A percentile compares a stretch with the other conserved stretches of the same genome.
Evolutionary conservation across 768 basidiomycete species (phyloP).

Genomic region (Dentipellis fragilis): DNA sequence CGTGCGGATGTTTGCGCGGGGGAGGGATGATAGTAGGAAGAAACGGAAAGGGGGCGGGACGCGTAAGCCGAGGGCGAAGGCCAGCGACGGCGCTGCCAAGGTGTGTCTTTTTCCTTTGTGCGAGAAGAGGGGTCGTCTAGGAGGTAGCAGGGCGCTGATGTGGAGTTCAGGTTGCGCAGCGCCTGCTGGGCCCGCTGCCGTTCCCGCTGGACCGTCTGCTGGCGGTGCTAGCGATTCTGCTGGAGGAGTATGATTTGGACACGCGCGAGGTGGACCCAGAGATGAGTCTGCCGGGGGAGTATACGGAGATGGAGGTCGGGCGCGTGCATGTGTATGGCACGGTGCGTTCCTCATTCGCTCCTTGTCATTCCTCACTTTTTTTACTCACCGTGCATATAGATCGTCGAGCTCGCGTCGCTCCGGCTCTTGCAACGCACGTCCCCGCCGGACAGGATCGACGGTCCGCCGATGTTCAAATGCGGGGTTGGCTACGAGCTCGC

Average conservation of each 20-base stretch:
- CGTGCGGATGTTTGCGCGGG: slow-evolving; percentile 70
- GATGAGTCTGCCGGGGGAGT: slow-evolving; percentile 52
- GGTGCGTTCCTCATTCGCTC: slow-evolving; percentile 29
- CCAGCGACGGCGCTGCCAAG: slow-evolving; percentile 17
- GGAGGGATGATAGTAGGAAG: slow-evolving; percentile 54
- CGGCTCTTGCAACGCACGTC: slow-evolving; percentile 60
- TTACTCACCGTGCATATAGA: slow-evolving; percentile 26
- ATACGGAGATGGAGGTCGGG: slow-evolving; percentile 64
- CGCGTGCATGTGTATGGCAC: slow-evolving; percentile 48
- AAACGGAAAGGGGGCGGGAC: slow-evolving; percentile 30
- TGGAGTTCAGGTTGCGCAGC: slow-evolving; percentile 51
- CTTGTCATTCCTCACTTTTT: not conserved
- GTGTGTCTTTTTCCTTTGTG: slow-evolving; percentile 7
- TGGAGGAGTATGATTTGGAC: slow-evolving; percentile 64
- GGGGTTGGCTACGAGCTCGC: slow-evolving; percentile 54
- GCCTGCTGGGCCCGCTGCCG: slow-evolving; percentile 66
- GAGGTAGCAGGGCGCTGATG: not conserved
- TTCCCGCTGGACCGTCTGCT: slow-evolving; percentile 75
- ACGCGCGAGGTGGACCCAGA: slow-evolving; percentile 33
- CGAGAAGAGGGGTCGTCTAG: not conserved
- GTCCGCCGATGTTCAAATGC: slow-evolving; percentile 64
- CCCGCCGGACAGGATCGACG: slow-evolving; percentile 52
- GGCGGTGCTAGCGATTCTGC: slow-evolving; percentile 67
- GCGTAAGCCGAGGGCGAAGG: slow-evolving; percentile 15
- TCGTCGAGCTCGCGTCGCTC: slow-evolving; percentile 55